Evolutionary conservation across 306 rosid species (phyloP).

Genomic region (Boehmeria nivea): DNA sequence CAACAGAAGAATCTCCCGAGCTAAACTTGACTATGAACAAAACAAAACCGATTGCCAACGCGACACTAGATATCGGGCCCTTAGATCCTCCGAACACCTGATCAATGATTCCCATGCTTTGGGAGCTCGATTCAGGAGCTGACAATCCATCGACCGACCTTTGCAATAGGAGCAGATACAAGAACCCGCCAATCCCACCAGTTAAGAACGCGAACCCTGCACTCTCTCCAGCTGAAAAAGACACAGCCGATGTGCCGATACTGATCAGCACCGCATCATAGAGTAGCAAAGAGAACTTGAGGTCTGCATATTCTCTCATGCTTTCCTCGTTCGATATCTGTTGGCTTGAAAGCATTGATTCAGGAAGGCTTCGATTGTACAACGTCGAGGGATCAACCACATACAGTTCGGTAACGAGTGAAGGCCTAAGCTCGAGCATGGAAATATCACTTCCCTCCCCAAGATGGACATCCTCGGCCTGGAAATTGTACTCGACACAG

Average conservation of each 20-base stretch:
- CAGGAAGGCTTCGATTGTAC: constrained; percentile 32
- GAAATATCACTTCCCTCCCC: constrained; percentile 66
- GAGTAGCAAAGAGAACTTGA: constrained; percentile 76
- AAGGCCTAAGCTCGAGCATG: constrained; percentile 75
- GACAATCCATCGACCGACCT: constrained; percentile 83
- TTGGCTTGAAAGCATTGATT: constrained; percentile 14
- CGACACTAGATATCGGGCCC: constrained; percentile 49
- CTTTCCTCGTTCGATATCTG: constrained; percentile 55
- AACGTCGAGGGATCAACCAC: constrained; percentile 40
- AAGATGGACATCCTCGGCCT: constrained; percentile 50
- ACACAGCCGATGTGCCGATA: constrained; percentile 50
- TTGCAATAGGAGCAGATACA: constrained; percentile 78
- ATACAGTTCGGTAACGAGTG: constrained; percentile 35
- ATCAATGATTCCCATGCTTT: constrained; percentile 22
- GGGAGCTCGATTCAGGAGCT: constrained; percentile 35
- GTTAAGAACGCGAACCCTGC: constrained; percentile 55
- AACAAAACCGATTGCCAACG: constrained; percentile 46
- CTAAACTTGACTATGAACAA: constrained; percentile 39
- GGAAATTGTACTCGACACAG: constrained; percentile 53
- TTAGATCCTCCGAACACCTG: constrained; percentile 38
- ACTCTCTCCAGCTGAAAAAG: constrained; percentile 46
- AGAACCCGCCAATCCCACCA: constrained; percentile 77
- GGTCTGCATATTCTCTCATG: constrained; percentile 69
- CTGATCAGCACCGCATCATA: constrained; percentile 65
- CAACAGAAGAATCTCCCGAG: constrained; percentile 44